phyloP scores from a whole-genome alignment of 768 basidiomycete species.

The Sutorius australiensis region DNA sequence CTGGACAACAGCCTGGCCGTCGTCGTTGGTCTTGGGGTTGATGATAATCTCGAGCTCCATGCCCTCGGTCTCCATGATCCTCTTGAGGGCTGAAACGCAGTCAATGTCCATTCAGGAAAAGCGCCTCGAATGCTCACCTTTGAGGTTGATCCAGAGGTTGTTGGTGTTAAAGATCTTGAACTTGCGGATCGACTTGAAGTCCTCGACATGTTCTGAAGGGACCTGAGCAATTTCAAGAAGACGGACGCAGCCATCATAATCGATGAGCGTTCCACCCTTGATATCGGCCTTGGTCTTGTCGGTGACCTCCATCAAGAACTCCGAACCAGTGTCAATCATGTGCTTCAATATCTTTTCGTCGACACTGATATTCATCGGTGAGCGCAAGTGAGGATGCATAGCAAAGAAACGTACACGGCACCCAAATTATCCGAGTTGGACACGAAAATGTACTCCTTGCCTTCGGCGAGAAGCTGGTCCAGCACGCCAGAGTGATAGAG shows the following conservation, averaged over 20 bases:
- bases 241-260: slow-evolving; percentile 63
- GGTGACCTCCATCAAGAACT: slow-evolving; percentile 75
- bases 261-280: slow-evolving; percentile 68
- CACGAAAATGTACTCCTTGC: slow-evolving; percentile 77
- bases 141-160: slow-evolving; percentile 57
- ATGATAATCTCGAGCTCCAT: slow-evolving; percentile 80
- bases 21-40: slow-evolving; percentile 67
- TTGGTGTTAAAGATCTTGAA: slow-evolving; percentile 83
- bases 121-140: slow-evolving; percentile 28
- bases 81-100: slow-evolving; percentile 55
- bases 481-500: slow-evolving; percentile 68
- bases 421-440: slow-evolving; percentile 78
- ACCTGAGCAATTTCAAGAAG: slow-evolving; percentile 79
- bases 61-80: slow-evolving; percentile 61
- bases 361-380: slow-evolving; percentile 39
- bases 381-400: neutral
- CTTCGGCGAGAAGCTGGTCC: slow-evolving; percentile 63
- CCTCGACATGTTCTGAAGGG: slow-evolving; percentile 66
- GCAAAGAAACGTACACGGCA: slow-evolving; percentile 45
- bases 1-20: slow-evolving; percentile 69
- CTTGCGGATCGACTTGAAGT: slow-evolving; percentile 71
- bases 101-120: slow-evolving; percentile 1
- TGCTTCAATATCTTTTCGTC: slow-evolving; percentile 63
- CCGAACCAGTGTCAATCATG: slow-evolving; percentile 61
- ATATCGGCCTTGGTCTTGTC: slow-evolving; percentile 83